Evolutionary conservation across 2,329 filamentous ascomycete genomes (phyloP), one percentile per base, ranked within the genome.

Genomic region (Penicillium thymicola): DNA sequence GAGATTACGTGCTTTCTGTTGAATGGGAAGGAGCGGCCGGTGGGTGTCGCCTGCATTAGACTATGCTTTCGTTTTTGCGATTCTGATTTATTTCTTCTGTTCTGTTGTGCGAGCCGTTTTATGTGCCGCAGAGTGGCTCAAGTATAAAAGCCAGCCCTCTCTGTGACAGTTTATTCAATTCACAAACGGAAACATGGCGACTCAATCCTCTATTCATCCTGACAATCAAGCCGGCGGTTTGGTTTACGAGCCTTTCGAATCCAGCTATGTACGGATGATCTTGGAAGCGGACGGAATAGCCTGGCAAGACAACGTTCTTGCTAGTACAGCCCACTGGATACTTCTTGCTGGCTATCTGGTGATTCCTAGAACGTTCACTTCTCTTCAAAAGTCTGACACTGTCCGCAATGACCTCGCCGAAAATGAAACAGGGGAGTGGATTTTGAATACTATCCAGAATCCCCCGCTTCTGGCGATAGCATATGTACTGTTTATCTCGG

Each of bases 271-370:
- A 41, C 66, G 75, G 52, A 81, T 82, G 77, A 74, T 81, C 6
- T 70, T 81, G 18, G 70, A 73, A 28, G 70, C 79, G n/a, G 77
- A 82, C 62, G 63, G 66, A 37, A 79, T 82, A 43, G 72, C 78
- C 2, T 71, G 70, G 7, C 34, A 73, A 13, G 76, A 82, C 70
- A 83, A 79, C 67, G 71, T 81, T 54, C 69, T 81, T n/a, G 76
- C 77, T 47, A 72, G 72, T 10, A 57, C 74, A 18, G 79, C 74
- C 54, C 69, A 75, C 4, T 83, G 77, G 79, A 72, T 81, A 44
- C 72, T 84, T 2, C 75, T 84, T 1, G 77, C 77, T 0, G 79
- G 80, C 27, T 84, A 82, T 70, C 72, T 83, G 0, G 28, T 51
- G 0, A 25, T 42, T 5, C 48, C 48, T 5, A 4, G 48, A 14